phyloP scores from a whole-genome alignment of 2,329 filamentous ascomycete genomes.

The Apiospora aurea region DNA sequence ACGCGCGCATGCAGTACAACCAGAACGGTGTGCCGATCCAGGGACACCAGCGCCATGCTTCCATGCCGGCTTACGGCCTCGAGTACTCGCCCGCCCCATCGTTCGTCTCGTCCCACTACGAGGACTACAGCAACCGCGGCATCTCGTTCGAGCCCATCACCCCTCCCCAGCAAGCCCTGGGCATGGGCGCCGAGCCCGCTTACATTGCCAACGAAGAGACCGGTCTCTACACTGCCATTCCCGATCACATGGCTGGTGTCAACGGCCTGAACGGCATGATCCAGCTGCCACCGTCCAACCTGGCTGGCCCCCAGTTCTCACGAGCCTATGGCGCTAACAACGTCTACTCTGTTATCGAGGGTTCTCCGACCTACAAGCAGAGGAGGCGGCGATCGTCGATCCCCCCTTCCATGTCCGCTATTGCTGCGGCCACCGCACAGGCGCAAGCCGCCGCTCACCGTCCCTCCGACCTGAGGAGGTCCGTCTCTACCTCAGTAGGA shows the following conservation, averaged over 20 bases:
- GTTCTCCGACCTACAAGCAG: constrained; percentile 98
- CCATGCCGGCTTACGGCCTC: constrained; percentile 94
- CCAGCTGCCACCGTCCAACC: constrained; percentile 85
- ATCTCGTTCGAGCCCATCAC: constrained; percentile 97
- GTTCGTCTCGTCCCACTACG: constrained; percentile 97
- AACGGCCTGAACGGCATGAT: constrained; percentile 86
- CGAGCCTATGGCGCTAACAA: constrained; percentile 77
- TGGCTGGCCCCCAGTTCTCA: constrained; percentile 81
- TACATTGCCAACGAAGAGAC: constrained; percentile 99
- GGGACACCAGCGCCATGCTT: constrained; percentile 89
- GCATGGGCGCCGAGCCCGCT: constrained; percentile 84
- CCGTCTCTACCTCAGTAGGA: constrained; percentile 86
- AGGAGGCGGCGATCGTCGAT: constrained; percentile 92
- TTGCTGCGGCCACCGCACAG: constrained; percentile 69
- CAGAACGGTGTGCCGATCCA: constrained; percentile 87
- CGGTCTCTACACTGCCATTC: constrained; percentile 92
- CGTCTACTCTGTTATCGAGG: constrained; percentile 95
- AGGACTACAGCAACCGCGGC: constrained; percentile 96
- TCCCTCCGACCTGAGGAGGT: constrained; percentile 89
- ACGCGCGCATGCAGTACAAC: constrained; percentile 83
- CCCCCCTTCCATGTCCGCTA: constrained; percentile 75
- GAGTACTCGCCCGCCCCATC: constrained; percentile 98
- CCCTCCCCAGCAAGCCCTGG: constrained; percentile 87
- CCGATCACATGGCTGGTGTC: constrained; percentile 78
- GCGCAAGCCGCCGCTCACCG: constrained; percentile 69